Base-by-base conservation (phyloP, 805 yeast species). In the Huiozyma sinensis region DNA sequence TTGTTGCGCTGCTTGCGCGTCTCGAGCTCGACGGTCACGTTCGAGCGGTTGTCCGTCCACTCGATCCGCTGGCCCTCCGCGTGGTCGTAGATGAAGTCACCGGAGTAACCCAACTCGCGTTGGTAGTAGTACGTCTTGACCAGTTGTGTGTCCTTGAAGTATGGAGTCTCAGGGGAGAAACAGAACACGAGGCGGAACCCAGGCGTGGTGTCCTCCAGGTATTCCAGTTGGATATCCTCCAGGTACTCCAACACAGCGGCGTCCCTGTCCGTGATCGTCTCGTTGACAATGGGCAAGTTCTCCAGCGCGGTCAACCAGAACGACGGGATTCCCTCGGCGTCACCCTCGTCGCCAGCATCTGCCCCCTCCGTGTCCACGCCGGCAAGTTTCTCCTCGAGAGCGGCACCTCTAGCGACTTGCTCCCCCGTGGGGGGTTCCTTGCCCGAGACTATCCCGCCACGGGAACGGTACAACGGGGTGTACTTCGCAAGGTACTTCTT, bases 1-100 rank as follows among this genome's bases (percentile, higher is more conserved):
- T 89, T 90, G 67, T 92, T 92, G 70, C 97, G 82, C 72, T 92
- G 98, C 69, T 89, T 92, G 69, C 97, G 81, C 75, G 86, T 84
- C 71, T 90, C 97, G 46, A 92, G 81, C 47, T 71, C 68, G 45
- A 92, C 77, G 13, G 97, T 90, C 43, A 86, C 88, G 61, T 92
- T 90, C 49, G 71, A 70, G 53, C 82, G 94, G 56, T 81, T 80
- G 43, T 81, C 75, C 50, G 68, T 70, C 98, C 98, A 92, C 54
- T 82, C 70, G 62, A 92, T 84, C 29, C 48, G 51, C 45, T 77
- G 81, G 44, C 97, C 97, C 60, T 86, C 94, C 9, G 98, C 97
- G 61, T 86, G 95, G 67, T 90, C 97, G 65, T 90, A 92, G 54
- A 92, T 88, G 64, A 86, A 90, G 64, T 92, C 98, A 31, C 98